Conservation (phyloP, 192 early-diverging fungal genomes). For the Linnemannia zychae region DNA sequence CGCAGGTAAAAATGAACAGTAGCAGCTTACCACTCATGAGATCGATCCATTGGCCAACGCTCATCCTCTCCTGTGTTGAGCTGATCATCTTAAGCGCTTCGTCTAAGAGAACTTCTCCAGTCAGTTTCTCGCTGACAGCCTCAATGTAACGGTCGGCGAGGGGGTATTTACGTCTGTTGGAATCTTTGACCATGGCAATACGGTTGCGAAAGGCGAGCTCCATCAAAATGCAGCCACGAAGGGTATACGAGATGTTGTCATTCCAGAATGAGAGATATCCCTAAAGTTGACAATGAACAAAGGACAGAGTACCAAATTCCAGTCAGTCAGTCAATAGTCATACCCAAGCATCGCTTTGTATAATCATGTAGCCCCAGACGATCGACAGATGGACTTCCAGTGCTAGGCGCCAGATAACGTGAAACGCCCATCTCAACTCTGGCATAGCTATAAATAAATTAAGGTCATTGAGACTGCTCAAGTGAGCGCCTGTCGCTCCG, state of each 20-base stretch:
- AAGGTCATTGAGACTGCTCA: conserved; percentile 12
- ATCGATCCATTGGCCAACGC: conserved; percentile 96
- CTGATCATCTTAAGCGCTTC: conserved; percentile 95
- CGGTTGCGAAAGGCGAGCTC: conserved; percentile 94
- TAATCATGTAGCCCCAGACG: neutral
- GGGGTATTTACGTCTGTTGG: conserved; percentile 78
- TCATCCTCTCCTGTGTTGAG: conserved; percentile 79
- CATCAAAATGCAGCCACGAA: conserved; percentile 96
- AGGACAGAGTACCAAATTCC: neutral
- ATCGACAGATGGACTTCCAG: neutral
- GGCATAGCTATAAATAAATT: conserved; percentile 3
- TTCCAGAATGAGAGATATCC: conserved; percentile 99
- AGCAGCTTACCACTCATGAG: conserved; percentile 89
- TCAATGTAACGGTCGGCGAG: conserved; percentile 89
- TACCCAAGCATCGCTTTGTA: neutral
- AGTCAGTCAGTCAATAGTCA: neutral
- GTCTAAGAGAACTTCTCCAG: conserved; percentile 96
- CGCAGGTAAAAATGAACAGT: neutral
- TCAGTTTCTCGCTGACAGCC: conserved; percentile 84
- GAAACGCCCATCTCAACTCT: neutral
- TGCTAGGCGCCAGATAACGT: neutral
- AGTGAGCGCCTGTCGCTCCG: neutral
- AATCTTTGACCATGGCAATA: conserved; percentile 89
- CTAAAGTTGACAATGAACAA: conserved; percentile 57
- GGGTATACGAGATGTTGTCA: conserved; percentile 96